Conservation (phyloP, 192 early-diverging fungal species). For the Coemansia sp. region DNA sequence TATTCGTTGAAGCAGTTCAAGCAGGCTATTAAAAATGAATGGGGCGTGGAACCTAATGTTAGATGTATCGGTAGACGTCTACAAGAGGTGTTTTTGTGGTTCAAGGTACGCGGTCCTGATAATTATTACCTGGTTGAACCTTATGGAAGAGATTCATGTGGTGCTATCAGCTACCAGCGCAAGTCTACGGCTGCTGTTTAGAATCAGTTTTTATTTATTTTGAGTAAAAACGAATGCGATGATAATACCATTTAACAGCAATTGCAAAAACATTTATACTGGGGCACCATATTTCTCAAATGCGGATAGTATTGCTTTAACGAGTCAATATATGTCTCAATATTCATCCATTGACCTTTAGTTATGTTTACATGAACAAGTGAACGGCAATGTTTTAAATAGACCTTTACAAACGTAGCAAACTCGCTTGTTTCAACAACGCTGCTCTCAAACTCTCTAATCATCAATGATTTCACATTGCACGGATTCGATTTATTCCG, state of each 20-base stretch:
- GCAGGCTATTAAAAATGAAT: conserved; percentile 25
- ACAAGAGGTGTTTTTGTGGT: conserved; percentile 52
- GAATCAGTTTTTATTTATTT: background rate
- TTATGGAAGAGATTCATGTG: conserved; percentile 41
- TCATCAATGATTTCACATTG: background rate
- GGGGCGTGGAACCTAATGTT: conserved; percentile 52
- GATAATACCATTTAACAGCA: too few species aligned
- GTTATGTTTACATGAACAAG: background rate
- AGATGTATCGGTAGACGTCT: conserved; percentile 37
- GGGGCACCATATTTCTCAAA: background rate
- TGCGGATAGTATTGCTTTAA: background rate
- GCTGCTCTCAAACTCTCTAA: background rate
- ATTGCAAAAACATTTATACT: background rate
- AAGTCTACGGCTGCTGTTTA: conserved; percentile 11
- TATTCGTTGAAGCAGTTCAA: conserved; percentile 44
- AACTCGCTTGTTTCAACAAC: background rate
- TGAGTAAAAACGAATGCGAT: too few species aligned
- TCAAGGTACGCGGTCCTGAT: conserved; percentile 50
- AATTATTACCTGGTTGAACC: conserved; percentile 47
- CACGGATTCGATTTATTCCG: too few species aligned
- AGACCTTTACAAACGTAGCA: background rate
- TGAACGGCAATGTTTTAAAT: background rate
- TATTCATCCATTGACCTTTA: background rate
- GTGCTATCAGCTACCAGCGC: conserved; percentile 41
- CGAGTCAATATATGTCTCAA: background rate